Base-by-base conservation (phyloP, 1,139 yeast genomes). In the Protomyces inundatus region DNA sequence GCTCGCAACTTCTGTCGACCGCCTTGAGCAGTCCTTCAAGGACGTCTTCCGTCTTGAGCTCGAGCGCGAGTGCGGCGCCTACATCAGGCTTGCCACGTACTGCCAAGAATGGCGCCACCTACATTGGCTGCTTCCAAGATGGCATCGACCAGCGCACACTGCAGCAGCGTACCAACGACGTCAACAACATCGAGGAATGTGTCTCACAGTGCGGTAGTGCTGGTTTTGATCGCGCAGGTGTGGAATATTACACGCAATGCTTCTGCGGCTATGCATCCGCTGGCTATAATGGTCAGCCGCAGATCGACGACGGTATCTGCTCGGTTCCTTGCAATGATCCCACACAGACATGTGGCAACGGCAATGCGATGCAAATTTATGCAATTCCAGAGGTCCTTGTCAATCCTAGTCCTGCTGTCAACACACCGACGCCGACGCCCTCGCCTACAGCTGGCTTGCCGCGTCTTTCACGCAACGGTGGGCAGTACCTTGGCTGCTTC, bases 61-160 rank as follows among this genome's bases (percentile, higher is more conserved):
- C 56, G 3, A 16, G 46, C 6, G 48, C 36, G n/a, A 33, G 34
- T 9, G 56, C 56, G n/a, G 46, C 12, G 54, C 65, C 35, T 4
- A 74, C 51, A 82, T 81, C 53, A 74, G 73, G 33, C 80, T 79
- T 2, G 23, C 55, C 55, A n/a, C 30, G 35, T 10, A n/a, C 34
- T 16, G 34, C 55, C 12, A n/a, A 35, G n/a, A 52, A 52, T 14
- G 32, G 40, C 3, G 55, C 42, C 10, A 34, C 10, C 7, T 52
- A 52, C 42, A 9, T 52, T 34, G 55, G 55, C 30, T 52, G 55
- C 12, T 52, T 34, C 30, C 10, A n/a, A 12, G 55, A 52, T 14
- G 12, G 14, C 32, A 12, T 7, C 5, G 16, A 52, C 16, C 35
- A 52, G 7, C 39, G 55, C 12, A 23, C 55, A 9, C 35, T 52